A percentile compares a stretch with the other conserved stretches of the same genome.
Evolutionary conservation across 257 asterid genomes (phyloP).

Genomic region (Ocimum tenuiflorum): DNA sequence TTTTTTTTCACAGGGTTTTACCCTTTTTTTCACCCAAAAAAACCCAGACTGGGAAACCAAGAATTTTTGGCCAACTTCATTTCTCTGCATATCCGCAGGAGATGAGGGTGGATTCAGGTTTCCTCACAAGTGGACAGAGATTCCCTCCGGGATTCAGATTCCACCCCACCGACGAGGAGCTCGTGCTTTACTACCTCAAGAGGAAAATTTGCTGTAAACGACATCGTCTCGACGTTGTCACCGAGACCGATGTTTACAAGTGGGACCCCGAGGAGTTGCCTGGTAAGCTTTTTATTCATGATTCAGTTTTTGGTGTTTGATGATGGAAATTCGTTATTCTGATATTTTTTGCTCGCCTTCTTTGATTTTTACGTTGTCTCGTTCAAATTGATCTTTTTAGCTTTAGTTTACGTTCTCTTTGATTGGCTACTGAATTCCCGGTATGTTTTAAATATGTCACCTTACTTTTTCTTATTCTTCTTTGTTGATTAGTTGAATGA

Average conservation of each 20-base stretch:
- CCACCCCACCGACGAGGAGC: slow-evolving; percentile 91
- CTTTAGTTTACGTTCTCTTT: background rate
- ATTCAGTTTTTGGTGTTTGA: background rate
- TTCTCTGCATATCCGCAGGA: background rate
- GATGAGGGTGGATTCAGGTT: slow-evolving; percentile 27
- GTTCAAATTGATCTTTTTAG: background rate
- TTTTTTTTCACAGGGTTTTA: background rate
- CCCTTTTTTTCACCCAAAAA: background rate
- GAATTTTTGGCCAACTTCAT: background rate
- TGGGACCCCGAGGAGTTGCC: slow-evolving; percentile 89
- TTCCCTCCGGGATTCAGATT: slow-evolving; percentile 89
- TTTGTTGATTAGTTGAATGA: background rate
- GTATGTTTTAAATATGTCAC: background rate
- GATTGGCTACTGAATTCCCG: background rate
- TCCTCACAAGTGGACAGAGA: slow-evolving; percentile 24
- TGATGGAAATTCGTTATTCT: background rate
- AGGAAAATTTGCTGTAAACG: slow-evolving; percentile 61
- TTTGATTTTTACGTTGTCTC: background rate
- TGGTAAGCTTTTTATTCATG: slow-evolving; percentile 30
- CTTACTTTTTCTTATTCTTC: background rate
- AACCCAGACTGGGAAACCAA: background rate
- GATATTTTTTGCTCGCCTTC: background rate
- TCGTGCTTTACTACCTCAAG: slow-evolving; percentile 63
- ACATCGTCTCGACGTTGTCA: slow-evolving; percentile 45
- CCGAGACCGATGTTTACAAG: slow-evolving; percentile 70